Evolutionary conservation across 805 yeast genomes (phyloP).

Genomic region (Sungouiella blattae): DNA sequence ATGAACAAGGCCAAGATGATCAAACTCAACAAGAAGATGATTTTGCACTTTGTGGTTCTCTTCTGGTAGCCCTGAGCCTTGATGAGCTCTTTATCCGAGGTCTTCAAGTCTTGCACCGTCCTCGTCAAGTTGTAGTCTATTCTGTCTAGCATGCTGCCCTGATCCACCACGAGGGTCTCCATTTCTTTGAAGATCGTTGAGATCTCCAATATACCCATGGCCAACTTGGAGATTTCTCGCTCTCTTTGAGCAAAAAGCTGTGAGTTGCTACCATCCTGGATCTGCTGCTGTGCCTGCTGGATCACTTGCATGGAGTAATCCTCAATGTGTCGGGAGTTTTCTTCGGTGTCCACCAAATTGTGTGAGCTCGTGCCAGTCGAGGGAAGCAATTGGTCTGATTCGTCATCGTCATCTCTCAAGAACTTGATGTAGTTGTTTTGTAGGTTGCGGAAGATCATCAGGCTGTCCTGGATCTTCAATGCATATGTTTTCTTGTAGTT

Average conservation of each 20-base stretch:
- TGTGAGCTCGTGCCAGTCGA: background rate
- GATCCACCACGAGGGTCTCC: conserved; percentile 89
- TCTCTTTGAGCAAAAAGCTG: conserved; percentile 66
- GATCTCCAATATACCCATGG: conserved; percentile 91
- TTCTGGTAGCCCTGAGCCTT: conserved; percentile 81
- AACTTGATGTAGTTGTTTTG: conserved; percentile 88
- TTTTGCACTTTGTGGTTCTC: conserved; percentile 85
- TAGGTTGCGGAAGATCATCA: conserved; percentile 75
- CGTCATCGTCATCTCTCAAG: conserved; percentile 75
- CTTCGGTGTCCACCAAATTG: conserved; percentile 5
- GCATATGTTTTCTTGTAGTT: conserved; percentile 87
- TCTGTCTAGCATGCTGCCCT: conserved; percentile 89
- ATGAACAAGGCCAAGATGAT: conserved; percentile 70
- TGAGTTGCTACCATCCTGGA: conserved; percentile 21
- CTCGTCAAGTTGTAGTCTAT: conserved; percentile 88
- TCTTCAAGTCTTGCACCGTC: conserved; percentile 71
- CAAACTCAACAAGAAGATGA: conserved; percentile 69
- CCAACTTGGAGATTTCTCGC: conserved; percentile 82
- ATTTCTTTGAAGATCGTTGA: conserved; percentile 90
- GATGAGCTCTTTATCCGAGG: conserved; percentile 72
- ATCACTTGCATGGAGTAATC: conserved; percentile 52
- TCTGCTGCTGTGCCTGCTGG: conserved; percentile 42
- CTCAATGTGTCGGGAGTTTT: conserved; percentile 26
- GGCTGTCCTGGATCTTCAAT: conserved; percentile 70
- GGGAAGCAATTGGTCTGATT: conserved; percentile 23